phyloP scores from a whole-genome alignment of 2,329 filamentous ascomycete genomes.

The Leptographium radiaticola region DNA sequence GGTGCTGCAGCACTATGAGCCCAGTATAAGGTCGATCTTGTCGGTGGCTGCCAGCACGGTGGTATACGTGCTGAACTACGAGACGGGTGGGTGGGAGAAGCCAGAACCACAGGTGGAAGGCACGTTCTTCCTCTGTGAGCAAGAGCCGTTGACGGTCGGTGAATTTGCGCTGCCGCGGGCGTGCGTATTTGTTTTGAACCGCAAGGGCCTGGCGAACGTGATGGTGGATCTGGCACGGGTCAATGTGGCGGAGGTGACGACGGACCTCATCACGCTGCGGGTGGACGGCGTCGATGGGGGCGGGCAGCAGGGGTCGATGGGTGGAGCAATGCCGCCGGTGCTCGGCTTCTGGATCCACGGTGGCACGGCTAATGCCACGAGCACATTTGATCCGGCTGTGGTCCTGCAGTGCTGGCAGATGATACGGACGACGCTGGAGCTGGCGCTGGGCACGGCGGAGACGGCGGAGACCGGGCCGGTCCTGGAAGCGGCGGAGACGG shows the following conservation, averaged over 20 bases:
- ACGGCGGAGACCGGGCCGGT: constrained; percentile 2
- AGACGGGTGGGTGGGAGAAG: constrained; percentile 67
- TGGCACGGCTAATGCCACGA: constrained; percentile 1
- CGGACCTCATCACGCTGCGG: constrained; percentile 25
- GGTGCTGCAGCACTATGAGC: constrained; percentile 71
- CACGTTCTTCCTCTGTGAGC: constrained; percentile 74
- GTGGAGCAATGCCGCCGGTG: constrained; percentile 20
- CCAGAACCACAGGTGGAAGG: constrained; percentile 58
- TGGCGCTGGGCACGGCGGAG: constrained; percentile 1
- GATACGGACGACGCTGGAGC: constrained; percentile 12
- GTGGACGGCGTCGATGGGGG: background rate
- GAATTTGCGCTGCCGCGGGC: constrained; percentile 25
- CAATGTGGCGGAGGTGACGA: constrained; percentile 49
- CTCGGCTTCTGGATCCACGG: constrained; percentile 43
- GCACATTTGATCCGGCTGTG: constrained; percentile 11
- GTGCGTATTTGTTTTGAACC: constrained; percentile 61
- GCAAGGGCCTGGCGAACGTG: constrained; percentile 58
- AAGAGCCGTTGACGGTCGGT: constrained; percentile 28
- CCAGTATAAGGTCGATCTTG: constrained; percentile 58
- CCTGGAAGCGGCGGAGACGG: constrained; percentile 3
- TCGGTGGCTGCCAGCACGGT: constrained; percentile 77
- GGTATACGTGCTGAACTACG: constrained; percentile 64
- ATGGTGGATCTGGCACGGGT: constrained; percentile 50
- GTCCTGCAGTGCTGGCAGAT: constrained; percentile 29
- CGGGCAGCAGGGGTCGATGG: background rate